Base-by-base conservation (phyloP, 257 asterid species). In the Catharanthus roseus region DNA sequence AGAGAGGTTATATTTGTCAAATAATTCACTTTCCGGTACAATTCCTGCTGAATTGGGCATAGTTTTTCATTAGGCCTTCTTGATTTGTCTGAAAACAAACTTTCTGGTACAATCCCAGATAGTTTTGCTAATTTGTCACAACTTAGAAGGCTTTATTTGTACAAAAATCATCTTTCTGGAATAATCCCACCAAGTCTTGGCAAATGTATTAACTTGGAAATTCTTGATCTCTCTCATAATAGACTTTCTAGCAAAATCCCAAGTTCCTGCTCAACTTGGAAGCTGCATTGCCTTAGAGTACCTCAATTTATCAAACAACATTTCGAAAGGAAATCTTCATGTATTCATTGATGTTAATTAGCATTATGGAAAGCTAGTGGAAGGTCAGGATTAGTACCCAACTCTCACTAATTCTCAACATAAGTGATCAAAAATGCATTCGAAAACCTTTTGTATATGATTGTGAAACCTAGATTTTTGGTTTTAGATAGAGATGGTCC, bases 271-370 rank as follows among this genome's bases (percentile, higher is more conserved):
- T 21, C 97, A 89, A 58, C 87, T 89, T n/a, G 95, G 88, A 10
- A 89, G 91, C 81, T 91, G 97, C 82, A 82, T 89, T 63, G 95
- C 96, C 26, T 85, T 91, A 1, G 95, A 89, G 74, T 49, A 62
- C 71, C 84, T 91, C 58, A 89, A 86, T 49, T 63, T 85, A 0
- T 89, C 97, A 0, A 44, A 47, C 7, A 91, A 91, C 44, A 15
- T 44, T 6, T 67, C 87, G 9, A 77, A 80, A 77, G 97, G 93
- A 11, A 44, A 74, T 61, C 79, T 91, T 24, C 93, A n/a, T n/a
- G n/a, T n/a, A n/a, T n/a, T n/a, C n/a, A 79, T 71, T 61, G 74
- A 21, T 23, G 69, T 39, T 50, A 15, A 38, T 58, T n/a, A 23
- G 69, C 39, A 50, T 28, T 68, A 50, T 10, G 34, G 55, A 34